Conservation (phyloP, 2,329 filamentous ascomycete species). For the Colletotrichum gloeosporioides region DNA sequence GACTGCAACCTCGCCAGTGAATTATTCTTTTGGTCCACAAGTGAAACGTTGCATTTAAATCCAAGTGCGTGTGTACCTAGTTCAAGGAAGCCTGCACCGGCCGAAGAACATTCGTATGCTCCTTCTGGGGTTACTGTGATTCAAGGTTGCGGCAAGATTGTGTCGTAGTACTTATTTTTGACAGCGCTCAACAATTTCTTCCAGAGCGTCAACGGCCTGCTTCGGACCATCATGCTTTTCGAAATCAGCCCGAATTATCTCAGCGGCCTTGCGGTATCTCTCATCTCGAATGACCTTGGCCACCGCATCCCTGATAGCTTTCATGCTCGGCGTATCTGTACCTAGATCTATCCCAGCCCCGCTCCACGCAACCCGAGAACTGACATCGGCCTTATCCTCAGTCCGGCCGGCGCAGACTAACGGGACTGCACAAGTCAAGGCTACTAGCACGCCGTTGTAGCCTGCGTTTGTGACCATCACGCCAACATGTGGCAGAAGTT, state of each 20-base stretch:
- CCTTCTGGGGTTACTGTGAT: no score
- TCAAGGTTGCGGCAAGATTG: no score
- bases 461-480: slow-evolving; percentile 27
- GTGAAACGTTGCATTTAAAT: no score
- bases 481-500: slow-evolving; percentile 32
- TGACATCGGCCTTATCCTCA: slow-evolving; percentile 34
- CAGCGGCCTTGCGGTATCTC: not conserved
- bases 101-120: no score
- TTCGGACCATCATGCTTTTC: not conserved
- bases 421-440: slow-evolving; percentile 24
- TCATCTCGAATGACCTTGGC: not conserved
- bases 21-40: no score
- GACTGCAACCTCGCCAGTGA: no score
- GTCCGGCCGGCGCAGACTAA: slow-evolving; percentile 25
- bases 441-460: slow-evolving; percentile 24
- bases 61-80: no score
- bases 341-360: slow-evolving; percentile 26
- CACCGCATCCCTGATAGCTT: slow-evolving; percentile 9
- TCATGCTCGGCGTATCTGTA: slow-evolving; percentile 14
- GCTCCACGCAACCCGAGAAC: slow-evolving; percentile 25
- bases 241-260: not conserved
- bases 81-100: no score
- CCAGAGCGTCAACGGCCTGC: not conserved
- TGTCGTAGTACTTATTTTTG: not conserved
- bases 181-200: not conserved